Conservation (phyloP, 2,329 filamentous ascomycete species). For the Hymenoscyphus salicellus region DNA sequence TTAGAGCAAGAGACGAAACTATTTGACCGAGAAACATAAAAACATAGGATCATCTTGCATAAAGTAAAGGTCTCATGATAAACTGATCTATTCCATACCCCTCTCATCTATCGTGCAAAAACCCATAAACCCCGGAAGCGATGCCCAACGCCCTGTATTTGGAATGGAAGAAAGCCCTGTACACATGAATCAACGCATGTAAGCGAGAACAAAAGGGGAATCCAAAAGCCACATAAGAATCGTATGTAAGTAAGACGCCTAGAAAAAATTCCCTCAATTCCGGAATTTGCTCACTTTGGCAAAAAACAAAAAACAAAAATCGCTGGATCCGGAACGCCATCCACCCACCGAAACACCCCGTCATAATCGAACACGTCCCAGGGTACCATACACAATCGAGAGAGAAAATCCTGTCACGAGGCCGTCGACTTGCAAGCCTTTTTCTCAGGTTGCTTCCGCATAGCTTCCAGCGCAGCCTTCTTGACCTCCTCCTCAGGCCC, state of each 20-base stretch:
- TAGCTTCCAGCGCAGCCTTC: conserved; percentile 50
- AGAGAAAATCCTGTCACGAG: neutral
- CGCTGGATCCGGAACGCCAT: neutral
- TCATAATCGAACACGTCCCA: neutral
- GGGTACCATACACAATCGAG: neutral
- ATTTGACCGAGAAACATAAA: neutral
- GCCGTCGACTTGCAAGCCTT: neutral
- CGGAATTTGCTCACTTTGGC: conserved; percentile 5
- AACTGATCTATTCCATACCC: neutral
- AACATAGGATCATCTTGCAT: neutral
- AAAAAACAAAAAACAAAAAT: conserved; percentile 3
- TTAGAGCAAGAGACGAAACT: neutral
- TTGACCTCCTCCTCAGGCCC: conserved; percentile 57
- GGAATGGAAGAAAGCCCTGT: neutral
- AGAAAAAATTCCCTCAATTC: neutral
- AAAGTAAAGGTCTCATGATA: neutral
- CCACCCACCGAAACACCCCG: neutral
- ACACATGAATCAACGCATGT: neutral
- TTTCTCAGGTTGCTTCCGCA: neutral
- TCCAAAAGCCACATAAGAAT: conserved; percentile 3
- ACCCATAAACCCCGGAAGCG: neutral
- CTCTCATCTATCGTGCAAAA: conserved; percentile 1
- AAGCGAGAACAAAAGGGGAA: conserved; percentile 11
- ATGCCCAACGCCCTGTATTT: neutral
- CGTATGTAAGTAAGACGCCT: conserved; percentile 9